A percentile compares a stretch with the other conserved stretches of the same genome.
Evolutionary conservation across 805 yeast species (phyloP).

Genomic region (Candida manassasensis): DNA sequence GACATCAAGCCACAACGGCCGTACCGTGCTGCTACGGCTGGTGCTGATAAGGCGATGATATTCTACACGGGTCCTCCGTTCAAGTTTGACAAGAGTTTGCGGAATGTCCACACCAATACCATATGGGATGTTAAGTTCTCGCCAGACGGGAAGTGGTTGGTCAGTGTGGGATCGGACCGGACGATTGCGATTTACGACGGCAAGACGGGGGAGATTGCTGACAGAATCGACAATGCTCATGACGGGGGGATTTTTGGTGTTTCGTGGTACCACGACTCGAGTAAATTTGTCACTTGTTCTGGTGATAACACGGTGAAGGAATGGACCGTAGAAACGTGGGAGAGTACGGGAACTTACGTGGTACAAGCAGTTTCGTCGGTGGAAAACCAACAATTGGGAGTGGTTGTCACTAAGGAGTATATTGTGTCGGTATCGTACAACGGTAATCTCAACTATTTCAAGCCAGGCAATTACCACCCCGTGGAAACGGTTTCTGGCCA

Average conservation of each 20-base stretch:
- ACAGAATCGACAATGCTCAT: slow-evolving; percentile 51
- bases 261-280: slow-evolving; percentile 58
- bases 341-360: slow-evolving; percentile 46
- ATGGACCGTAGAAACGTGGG: slow-evolving; percentile 46
- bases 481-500: slow-evolving; percentile 60
- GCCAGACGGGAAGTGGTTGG: slow-evolving; percentile 70
- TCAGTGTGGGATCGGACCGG: slow-evolving; percentile 84
- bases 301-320: slow-evolving; percentile 75
- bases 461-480: slow-evolving; percentile 32
- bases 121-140: slow-evolving; percentile 78
- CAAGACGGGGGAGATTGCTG: slow-evolving; percentile 69
- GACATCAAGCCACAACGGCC: slow-evolving; percentile 84
- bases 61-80: slow-evolving; percentile 93
- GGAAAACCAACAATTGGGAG: slow-evolving; percentile 75
- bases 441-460: slow-evolving; percentile 67
- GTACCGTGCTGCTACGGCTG: slow-evolving; percentile 86
- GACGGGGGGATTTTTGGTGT: slow-evolving; percentile 79
- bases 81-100: slow-evolving; percentile 68
- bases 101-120: slow-evolving; percentile 73
- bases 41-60: slow-evolving; percentile 83
- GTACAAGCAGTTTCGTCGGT: slow-evolving; percentile 38
- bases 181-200: slow-evolving; percentile 79
- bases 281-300: slow-evolving; percentile 68
- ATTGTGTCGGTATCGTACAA: slow-evolving; percentile 63
- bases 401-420: slow-evolving; percentile 56